Base-by-base conservation (phyloP, 2,329 filamentous ascomycete genomes). In the Verticillium longisporum region DNA sequence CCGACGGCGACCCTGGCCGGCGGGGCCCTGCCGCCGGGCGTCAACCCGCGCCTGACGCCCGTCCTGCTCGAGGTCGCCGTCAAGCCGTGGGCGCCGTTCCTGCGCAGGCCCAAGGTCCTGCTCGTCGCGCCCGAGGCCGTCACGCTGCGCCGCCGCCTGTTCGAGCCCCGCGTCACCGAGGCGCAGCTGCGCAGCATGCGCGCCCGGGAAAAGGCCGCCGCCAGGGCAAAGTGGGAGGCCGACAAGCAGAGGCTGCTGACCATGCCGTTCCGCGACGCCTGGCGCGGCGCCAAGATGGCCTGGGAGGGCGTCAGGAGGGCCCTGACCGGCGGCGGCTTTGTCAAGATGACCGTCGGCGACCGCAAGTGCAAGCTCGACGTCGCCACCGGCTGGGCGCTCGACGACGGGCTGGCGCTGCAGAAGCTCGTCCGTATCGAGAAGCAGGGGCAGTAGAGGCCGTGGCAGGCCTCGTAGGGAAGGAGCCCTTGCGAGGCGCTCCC, bases 321-420 rank as follows among this genome's bases (percentile, higher is more conserved):
- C 1, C 77, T 85, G 69, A 82, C 80, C 15, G 78, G 83, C 60
- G 82, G 83, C 61, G 85, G 85, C 0, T 87, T 85, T 63, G 76
- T 79, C 45, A 75, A 77, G 61, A 73, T 88, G 57, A 71, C 70
- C 58, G 73, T 85, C 14, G 73, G 80, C 11, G 79, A 75, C 18
- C 70, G 74, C 37, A 71, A 73, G 59, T 86, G 83, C 69, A 87
- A 86, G 74, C 70, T 88, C 26, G 85, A 88, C 66, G 75, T 86
- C 15, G 76, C 75, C 2, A 78, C 78, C 45, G 84, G 83, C 1
- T 86, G 83, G 75, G 82, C 82, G 26, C 75, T 87, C 57, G 85
- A 88, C 50, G 76, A 81, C 4, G 87, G 87, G 54, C 77, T 76
- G 60, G 83, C 83, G 3, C 69, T 88, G 59, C 85, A 88, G 72